phyloP scores from a whole-genome alignment of 2,329 filamentous ascomycete genomes.

The Phaeoacremonium minimum region DNA sequence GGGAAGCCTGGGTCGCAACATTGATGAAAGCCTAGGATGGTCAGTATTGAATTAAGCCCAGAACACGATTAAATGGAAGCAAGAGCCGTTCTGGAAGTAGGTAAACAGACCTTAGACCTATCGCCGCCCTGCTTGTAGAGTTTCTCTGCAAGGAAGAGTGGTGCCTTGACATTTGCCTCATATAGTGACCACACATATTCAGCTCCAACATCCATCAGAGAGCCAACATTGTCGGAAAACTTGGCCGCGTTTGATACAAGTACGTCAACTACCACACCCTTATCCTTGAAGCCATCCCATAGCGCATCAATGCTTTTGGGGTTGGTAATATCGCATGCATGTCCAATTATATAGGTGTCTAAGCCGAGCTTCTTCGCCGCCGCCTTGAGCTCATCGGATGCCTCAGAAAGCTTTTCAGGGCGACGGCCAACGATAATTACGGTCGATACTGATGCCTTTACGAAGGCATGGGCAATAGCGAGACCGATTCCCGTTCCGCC shows the following conservation, averaged over 20 bases:
- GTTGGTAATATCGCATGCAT: slow-evolving; percentile 6
- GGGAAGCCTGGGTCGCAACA: slow-evolving; percentile 7
- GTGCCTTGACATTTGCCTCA: slow-evolving; percentile 13
- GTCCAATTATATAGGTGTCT: slow-evolving; percentile 4
- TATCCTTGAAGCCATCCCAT: slow-evolving; percentile 6
- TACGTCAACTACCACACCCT: slow-evolving; percentile 4
- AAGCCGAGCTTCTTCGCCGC: slow-evolving; percentile 1
- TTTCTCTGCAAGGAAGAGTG: slow-evolving; percentile 9
- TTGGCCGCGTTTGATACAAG: slow-evolving; percentile 6
- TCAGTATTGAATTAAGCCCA: too few relatives aligned
- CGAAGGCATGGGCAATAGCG: slow-evolving; percentile 6
- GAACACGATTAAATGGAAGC: too few relatives aligned
- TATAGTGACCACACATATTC: slow-evolving; percentile 10
- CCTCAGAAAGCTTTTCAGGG: slow-evolving; percentile 3
- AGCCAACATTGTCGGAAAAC: slow-evolving; percentile 1
- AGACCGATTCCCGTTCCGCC: slow-evolving; percentile 10
- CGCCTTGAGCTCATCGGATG: slow-evolving; percentile 1
- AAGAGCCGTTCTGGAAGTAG: too few relatives aligned
- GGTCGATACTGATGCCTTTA: slow-evolving; percentile 1
- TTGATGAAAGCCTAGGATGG: slow-evolving; percentile 2
- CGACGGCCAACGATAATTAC: slow-evolving; percentile 9
- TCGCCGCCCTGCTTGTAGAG: slow-evolving; percentile 12
- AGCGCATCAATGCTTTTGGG: slow-evolving; percentile 3
- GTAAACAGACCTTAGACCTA: neutral
- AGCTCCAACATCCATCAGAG: slow-evolving; percentile 9